Conservation (phyloP, 176 grass and related monocot species). For the Saccharum spontaneum region DNA sequence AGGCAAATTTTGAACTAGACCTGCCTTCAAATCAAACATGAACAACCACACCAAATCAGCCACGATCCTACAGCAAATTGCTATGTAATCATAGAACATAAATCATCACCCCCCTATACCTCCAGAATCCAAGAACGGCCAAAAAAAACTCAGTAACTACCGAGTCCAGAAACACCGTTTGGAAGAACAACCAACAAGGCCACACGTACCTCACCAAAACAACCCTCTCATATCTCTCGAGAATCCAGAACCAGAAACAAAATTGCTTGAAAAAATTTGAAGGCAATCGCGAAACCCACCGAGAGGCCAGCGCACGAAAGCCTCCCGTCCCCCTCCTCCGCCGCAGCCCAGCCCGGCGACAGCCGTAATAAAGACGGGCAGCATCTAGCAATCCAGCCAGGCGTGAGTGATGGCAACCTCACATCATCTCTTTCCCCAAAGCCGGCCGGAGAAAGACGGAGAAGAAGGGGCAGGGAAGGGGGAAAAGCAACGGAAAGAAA, state of each 20-base stretch:
- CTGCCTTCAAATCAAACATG: not conserved
- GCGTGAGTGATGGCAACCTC: slow-evolving; percentile 60
- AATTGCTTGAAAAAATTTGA: not conserved
- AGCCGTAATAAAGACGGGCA: slow-evolving; percentile 20
- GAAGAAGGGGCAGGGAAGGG: not conserved
- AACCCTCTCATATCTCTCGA: not conserved
- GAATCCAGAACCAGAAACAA: not conserved
- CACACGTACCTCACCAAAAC: slow-evolving; percentile 21
- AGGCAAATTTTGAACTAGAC: not conserved
- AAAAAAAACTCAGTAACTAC: not conserved
- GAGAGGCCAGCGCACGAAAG: not conserved
- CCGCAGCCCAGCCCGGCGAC: slow-evolving; percentile 1
- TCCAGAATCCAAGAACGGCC: not conserved
- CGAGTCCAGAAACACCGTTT: not conserved
- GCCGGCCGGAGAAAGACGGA: slow-evolving; percentile 25
- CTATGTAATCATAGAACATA: not conserved
- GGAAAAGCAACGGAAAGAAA: slow-evolving; percentile 32
- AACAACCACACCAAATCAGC: not conserved
- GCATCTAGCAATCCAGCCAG: slow-evolving; percentile 32
- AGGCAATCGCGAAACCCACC: not conserved
- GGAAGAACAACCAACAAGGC: not conserved
- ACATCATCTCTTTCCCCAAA: slow-evolving; percentile 61
- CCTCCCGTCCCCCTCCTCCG: not conserved
- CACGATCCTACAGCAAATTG: not conserved
- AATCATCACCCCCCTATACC: not conserved